These are phyloP conservation scores for Steccherinum ochraceum DNA, from an alignment of 768 basidiomycete genomes.

Conservation along the genomic window DNA sequence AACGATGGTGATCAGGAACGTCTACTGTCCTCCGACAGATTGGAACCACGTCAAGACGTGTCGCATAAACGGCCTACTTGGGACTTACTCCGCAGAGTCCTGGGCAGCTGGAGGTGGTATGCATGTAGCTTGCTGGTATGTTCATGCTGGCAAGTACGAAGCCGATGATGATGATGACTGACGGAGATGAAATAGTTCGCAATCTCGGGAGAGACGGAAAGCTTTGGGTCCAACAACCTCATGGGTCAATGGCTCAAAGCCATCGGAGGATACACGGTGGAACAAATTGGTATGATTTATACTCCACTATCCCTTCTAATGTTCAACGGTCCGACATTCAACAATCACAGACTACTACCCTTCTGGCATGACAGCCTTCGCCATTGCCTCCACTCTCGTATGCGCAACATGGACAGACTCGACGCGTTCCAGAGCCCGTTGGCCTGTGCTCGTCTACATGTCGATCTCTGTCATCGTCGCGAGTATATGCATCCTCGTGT, in stretches of 20 bases:
- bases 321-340: background rate
- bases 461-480: slow-evolving; percentile 45
- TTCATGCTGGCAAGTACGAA: background rate
- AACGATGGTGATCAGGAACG: slow-evolving; percentile 44
- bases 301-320: background rate
- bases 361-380: slow-evolving; percentile 58
- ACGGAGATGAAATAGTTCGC: slow-evolving; percentile 41
- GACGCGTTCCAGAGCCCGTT: slow-evolving; percentile 42
- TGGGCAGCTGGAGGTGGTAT: slow-evolving; percentile 63
- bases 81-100: slow-evolving; percentile 39
- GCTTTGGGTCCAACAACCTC: slow-evolving; percentile 63
- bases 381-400: slow-evolving; percentile 54
- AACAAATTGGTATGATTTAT: slow-evolving; percentile 43
- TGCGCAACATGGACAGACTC: slow-evolving; percentile 62
- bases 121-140: slow-evolving; percentile 57
- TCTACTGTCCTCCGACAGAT: slow-evolving; percentile 42
- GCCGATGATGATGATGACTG: background rate
- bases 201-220: slow-evolving; percentile 60
- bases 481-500: slow-evolving; percentile 53
- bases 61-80: slow-evolving; percentile 39
- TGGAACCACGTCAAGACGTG: slow-evolving; percentile 33
- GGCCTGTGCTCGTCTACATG: slow-evolving; percentile 65
- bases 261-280: slow-evolving; percentile 54
- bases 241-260: slow-evolving; percentile 71
- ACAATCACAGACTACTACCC: slow-evolving; percentile 44